Evolutionary conservation across 2,329 filamentous ascomycete species (phyloP), one percentile per base, ranked within the genome.

Genomic region (Thermothelomyces thermophilus): DNA sequence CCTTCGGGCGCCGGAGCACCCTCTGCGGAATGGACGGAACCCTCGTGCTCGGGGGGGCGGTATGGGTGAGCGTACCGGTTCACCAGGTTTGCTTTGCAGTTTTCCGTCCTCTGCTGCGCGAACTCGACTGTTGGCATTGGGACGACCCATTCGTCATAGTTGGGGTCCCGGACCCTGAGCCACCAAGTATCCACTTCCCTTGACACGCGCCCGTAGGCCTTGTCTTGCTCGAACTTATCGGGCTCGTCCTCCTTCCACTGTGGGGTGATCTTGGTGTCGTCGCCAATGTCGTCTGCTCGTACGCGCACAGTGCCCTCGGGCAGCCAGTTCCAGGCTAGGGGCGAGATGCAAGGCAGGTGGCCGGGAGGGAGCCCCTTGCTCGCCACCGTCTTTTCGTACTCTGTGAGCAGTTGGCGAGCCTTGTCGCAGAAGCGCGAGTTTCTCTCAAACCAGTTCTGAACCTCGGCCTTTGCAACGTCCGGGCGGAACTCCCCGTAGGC

Each of bases 101-200:
- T 73, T 53, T 78, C 74, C 5, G 77, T 77, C 31, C 78, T 70
- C 42, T 73, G 71, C 55, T 78, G 74, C 0, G 80, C 80, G 56
- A 77, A 75, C 51, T 81, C 77, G 16, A 82, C 74, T 2, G 77
- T 74, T 3, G 79, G 79, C 76, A 83, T 82, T 1, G 70, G 70
- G 0, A 79, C 71, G 26, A 75, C 72, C 74, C 77, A 81, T 19
- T 75, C 73, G 35, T 79, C 76, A 52, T 76, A 76, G 58, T 83
- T 83, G 2, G 76, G 75, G 53, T 83, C 77, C 35, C 79, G 73
- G 36, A 77, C 77, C 41, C 72, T 73, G 39, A 79, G 70, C 80
- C 81, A 84, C 81, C 81, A 84, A 2, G 72, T 73, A 60, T 84
- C 81, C 44, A 84, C 75, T 62, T 84, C 81, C 54, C 79, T 71